phyloP scores from a whole-genome alignment of 129 eudicot genomes.

The Chrysanthemum makinoi region DNA sequence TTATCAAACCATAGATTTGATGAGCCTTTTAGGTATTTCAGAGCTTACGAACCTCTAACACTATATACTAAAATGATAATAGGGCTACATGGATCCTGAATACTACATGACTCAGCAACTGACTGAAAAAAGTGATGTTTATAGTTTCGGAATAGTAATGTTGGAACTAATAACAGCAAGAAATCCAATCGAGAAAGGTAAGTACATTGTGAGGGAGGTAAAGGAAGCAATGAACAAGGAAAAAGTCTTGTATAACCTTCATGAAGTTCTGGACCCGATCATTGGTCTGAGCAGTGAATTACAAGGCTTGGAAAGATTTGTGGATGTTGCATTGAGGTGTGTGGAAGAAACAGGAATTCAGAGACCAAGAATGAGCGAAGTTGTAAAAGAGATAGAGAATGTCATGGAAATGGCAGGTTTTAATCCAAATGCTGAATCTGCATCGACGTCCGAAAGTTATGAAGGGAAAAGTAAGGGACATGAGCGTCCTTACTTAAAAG shows the following conservation, averaged over 20 bases:
- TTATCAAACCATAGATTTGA: background rate
- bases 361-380: slow-evolving; percentile 80
- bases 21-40: background rate
- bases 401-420: slow-evolving; percentile 53
- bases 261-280: slow-evolving; percentile 57
- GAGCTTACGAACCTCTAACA: too few species aligned
- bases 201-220: slow-evolving; percentile 71
- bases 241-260: slow-evolving; percentile 51
- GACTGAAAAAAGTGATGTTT: slow-evolving; percentile 72
- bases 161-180: slow-evolving; percentile 71
- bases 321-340: slow-evolving; percentile 67
- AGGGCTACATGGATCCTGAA: slow-evolving; percentile 76
- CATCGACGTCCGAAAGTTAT: slow-evolving; percentile 44
- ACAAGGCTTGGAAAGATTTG: slow-evolving; percentile 53
- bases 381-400: slow-evolving; percentile 67
- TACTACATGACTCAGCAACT: slow-evolving; percentile 57
- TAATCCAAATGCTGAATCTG: slow-evolving; percentile 56
- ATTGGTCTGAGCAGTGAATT: slow-evolving; percentile 39
- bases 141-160: slow-evolving; percentile 70
- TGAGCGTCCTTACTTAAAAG: slow-evolving; percentile 42
- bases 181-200: slow-evolving; percentile 68
- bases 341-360: slow-evolving; percentile 53
- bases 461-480: slow-evolving; percentile 32
- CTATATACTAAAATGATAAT: too few species aligned
- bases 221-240: slow-evolving; percentile 57